phyloP scores from a whole-genome alignment of 306 rosid species.

The Cucurbita pepo region DNA sequence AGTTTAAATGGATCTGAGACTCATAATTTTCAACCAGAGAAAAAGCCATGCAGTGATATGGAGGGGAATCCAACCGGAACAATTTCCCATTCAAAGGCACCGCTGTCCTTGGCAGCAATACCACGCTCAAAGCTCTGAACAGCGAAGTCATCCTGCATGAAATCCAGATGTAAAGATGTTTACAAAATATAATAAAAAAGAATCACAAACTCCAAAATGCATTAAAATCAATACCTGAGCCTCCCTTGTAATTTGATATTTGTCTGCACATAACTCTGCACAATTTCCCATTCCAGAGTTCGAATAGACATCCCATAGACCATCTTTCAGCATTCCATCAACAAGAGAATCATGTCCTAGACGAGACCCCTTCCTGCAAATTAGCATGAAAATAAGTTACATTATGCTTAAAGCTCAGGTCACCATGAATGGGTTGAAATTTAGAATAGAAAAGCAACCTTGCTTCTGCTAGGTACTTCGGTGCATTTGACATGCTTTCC shows the following conservation, averaged over 20 bases:
- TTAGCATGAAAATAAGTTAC: conserved; percentile 12
- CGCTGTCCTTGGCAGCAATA: conserved; percentile 70
- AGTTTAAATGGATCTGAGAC: not conserved
- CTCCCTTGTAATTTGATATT: conserved; percentile 66
- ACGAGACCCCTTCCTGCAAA: conserved; percentile 95
- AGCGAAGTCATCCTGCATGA: conserved; percentile 61
- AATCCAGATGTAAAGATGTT: conserved; percentile 12
- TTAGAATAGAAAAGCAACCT: conserved; percentile 34
- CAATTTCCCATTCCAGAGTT: conserved; percentile 89
- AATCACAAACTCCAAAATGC: not conserved
- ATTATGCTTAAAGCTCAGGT: conserved; percentile 8
- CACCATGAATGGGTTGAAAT: not conserved
- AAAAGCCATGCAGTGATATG: not conserved
- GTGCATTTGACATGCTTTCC: conserved; percentile 96
- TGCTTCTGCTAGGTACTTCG: conserved; percentile 90
- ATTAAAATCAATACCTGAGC: conserved; percentile 42
- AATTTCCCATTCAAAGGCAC: conserved; percentile 82
- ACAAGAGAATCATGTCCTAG: conserved; percentile 95
- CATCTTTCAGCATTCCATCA: conserved; percentile 96
- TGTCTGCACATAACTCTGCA: conserved; percentile 91
- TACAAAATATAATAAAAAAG: not conserved
- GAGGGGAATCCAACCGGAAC: conserved; percentile 36
- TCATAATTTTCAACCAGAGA: not conserved
- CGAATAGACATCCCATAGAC: conserved; percentile 84
- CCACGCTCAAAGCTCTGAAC: conserved; percentile 88